Percentiles rank a stretch among this genome's conserved stretches.
Conservation (phyloP, 140 eudicot species). For the Stevia rebaudiana region DNA sequence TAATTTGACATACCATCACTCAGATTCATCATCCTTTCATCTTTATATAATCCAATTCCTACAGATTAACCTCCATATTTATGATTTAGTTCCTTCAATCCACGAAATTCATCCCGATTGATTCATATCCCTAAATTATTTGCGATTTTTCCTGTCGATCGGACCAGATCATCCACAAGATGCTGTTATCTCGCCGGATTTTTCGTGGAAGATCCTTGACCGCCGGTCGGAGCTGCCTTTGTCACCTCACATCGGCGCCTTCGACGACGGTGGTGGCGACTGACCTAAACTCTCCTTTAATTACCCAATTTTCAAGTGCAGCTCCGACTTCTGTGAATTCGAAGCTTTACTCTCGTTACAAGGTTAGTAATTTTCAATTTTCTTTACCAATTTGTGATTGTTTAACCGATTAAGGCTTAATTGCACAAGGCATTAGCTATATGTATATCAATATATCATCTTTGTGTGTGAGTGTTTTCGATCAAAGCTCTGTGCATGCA, state of each 20-base stretch:
- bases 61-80: background rate
- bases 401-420: background rate
- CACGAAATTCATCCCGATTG: background rate
- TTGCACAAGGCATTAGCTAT: background rate
- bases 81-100: background rate
- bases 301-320: slow-evolving; percentile 15
- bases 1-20: background rate
- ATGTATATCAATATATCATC: background rate
- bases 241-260: slow-evolving; percentile 17
- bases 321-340: slow-evolving; percentile 13
- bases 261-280: slow-evolving; percentile 14
- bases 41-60: background rate
- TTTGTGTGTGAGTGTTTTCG: background rate
- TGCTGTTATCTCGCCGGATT: slow-evolving; percentile 57
- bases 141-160: background rate
- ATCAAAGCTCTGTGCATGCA: slow-evolving; percentile 7
- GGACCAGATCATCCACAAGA: slow-evolving; percentile 19
- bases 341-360: slow-evolving; percentile 26
- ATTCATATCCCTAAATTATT: background rate
- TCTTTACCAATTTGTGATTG: background rate
- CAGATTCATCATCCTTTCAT: slow-evolving; percentile 6
- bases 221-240: slow-evolving; percentile 29
- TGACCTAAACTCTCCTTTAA: background rate
- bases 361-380: slow-evolving; percentile 9
- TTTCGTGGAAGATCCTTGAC: slow-evolving; percentile 25